Conservation (phyloP, 176 grass and related monocot genomes). For the Chrysopogon serrulatus region DNA sequence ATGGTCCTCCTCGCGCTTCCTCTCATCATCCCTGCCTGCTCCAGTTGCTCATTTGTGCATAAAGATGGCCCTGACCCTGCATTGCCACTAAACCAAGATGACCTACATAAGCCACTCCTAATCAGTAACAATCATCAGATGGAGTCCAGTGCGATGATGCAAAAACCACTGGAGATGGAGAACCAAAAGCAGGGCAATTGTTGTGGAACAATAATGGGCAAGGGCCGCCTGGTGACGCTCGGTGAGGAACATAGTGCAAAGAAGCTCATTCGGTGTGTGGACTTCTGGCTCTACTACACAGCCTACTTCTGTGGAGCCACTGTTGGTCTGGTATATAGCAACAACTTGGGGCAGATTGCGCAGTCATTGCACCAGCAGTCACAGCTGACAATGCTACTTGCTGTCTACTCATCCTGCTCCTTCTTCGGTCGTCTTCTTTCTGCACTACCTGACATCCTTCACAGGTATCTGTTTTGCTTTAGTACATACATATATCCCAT, state of each 20-base stretch:
- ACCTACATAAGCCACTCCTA: slow-evolving; percentile 28
- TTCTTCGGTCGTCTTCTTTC: slow-evolving; percentile 90
- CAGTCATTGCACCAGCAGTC: slow-evolving; percentile 65
- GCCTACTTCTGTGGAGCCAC: slow-evolving; percentile 91
- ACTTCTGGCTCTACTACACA: slow-evolving; percentile 91
- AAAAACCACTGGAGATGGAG: slow-evolving; percentile 7
- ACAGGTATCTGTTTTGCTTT: slow-evolving; percentile 29
- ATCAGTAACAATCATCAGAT: background rate
- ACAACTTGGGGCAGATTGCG: slow-evolving; percentile 87
- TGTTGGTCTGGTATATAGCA: slow-evolving; percentile 83
- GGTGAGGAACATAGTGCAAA: slow-evolving; percentile 70
- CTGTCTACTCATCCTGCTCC: slow-evolving; percentile 85
- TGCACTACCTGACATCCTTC: slow-evolving; percentile 66
- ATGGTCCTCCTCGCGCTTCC: slow-evolving; percentile 65
- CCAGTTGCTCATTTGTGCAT: slow-evolving; percentile 7
- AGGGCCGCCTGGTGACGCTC: slow-evolving; percentile 33
- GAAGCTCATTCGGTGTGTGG: slow-evolving; percentile 57
- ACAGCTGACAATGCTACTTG: slow-evolving; percentile 60
- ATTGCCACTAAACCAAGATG: slow-evolving; percentile 6
- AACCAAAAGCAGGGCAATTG: slow-evolving; percentile 9
- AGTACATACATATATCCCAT: background rate
- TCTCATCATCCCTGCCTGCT: slow-evolving; percentile 56
- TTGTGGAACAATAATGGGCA: slow-evolving; percentile 33
- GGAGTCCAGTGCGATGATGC: background rate
- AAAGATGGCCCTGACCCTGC: slow-evolving; percentile 15